A percentile compares a stretch with the other conserved stretches of the same genome.
phyloP scores from a whole-genome alignment of 1,139 yeast species.

The Sugiyamaella sp. region DNA sequence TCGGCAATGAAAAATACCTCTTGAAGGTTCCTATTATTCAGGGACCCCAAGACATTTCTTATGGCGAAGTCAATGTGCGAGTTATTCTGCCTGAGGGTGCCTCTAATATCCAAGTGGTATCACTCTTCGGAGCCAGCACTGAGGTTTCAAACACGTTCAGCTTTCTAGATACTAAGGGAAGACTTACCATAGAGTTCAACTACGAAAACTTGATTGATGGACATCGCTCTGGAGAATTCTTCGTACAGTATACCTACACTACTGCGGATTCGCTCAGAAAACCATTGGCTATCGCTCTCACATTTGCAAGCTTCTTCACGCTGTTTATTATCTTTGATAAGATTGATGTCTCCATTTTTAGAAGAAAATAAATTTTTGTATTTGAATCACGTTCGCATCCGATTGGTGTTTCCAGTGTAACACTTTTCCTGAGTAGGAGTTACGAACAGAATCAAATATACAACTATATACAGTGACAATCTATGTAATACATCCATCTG shows the following conservation, averaged over 20 bases:
- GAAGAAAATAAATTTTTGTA: constrained; percentile 4
- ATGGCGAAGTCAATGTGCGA: constrained; percentile 61
- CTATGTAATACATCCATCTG: too few species aligned
- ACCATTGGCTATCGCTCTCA: constrained; percentile 67
- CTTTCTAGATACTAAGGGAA: constrained; percentile 83
- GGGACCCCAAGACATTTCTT: constrained; percentile 66
- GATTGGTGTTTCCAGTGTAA: too few species aligned
- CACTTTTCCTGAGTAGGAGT: too few species aligned
- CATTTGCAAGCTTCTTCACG: constrained; percentile 63
- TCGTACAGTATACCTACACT: constrained; percentile 65
- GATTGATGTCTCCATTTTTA: constrained; percentile 43
- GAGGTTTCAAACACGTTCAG: constrained; percentile 48
- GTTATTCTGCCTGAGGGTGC: constrained; percentile 92
- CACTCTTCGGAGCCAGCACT: constrained; percentile 52
- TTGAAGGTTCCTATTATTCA: constrained; percentile 72
- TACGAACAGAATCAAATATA: background rate
- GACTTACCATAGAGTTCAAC: constrained; percentile 69
- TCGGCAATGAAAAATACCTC: constrained; percentile 56
- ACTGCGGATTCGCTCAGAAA: constrained; percentile 57
- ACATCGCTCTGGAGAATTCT: constrained; percentile 58
- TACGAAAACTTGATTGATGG: constrained; percentile 73
- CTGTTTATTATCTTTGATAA: constrained; percentile 55
- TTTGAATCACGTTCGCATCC: too few species aligned
- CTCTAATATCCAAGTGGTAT: constrained; percentile 56
- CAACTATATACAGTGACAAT: too few species aligned